Percentiles rank a stretch among this genome's conserved stretches.
phyloP scores from a whole-genome alignment of 2,329 filamentous ascomycete genomes.

The Hypoxylon sp. region DNA sequence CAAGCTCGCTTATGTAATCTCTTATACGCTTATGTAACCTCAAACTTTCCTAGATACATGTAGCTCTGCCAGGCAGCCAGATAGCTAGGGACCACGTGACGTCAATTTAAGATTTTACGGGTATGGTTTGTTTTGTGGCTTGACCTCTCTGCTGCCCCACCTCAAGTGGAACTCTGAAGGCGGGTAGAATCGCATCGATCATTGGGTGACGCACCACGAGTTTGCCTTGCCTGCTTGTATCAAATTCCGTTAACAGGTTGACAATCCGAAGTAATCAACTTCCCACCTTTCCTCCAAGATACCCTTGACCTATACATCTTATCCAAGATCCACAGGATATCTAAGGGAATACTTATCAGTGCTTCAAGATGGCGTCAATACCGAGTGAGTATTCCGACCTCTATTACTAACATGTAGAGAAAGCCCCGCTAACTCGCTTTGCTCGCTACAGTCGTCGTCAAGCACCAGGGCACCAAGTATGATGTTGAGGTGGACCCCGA shows the following conservation, averaged over 20 bases:
- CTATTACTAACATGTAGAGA: neutral
- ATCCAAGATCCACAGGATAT: constrained; percentile 6
- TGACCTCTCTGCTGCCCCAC: constrained; percentile 21
- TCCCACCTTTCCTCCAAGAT: constrained; percentile 24
- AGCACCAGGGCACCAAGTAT: constrained; percentile 95
- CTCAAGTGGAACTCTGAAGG: constrained; percentile 27
- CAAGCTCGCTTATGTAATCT: neutral
- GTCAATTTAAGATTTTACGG: constrained; percentile 23
- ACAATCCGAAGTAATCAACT: neutral
- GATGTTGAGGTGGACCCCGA: constrained; percentile 90
- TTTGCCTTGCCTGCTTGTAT: constrained; percentile 36
- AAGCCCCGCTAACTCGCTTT: constrained; percentile 44
- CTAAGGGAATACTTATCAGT: constrained; percentile 12
- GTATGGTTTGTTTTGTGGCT: constrained; percentile 16
- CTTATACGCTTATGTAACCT: neutral
- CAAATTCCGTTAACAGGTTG: neutral
- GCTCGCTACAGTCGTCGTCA: constrained; percentile 79
- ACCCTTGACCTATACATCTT: constrained; percentile 32
- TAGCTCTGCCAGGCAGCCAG: neutral
- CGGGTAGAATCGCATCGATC: constrained; percentile 46
- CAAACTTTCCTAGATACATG: too few species aligned
- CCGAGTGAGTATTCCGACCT: constrained; percentile 47
- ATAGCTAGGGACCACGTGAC: constrained; percentile 18
- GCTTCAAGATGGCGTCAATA: constrained; percentile 52
- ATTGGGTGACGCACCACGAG: constrained; percentile 49